These are phyloP conservation scores for Rutidosis leptorrhynchoides DNA, from an alignment of 129 eudicot species.

Conservation along the genomic window DNA sequence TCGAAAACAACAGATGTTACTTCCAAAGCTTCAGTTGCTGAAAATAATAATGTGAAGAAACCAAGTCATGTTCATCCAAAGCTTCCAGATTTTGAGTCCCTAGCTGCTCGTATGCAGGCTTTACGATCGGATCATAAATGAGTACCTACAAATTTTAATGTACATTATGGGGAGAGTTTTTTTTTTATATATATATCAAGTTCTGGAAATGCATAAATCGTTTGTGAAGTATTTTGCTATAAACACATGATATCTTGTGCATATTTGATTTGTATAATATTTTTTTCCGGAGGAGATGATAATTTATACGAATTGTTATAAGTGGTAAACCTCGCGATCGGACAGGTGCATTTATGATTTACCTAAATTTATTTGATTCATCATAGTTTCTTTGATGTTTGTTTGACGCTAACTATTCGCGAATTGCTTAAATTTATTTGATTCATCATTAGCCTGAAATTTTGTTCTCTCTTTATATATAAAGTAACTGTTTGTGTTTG, in stretches of 20 bases:
- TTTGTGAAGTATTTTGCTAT: background rate
- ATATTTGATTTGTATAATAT: conserved; percentile 18
- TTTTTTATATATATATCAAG: background rate
- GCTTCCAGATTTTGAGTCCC: conserved; percentile 72
- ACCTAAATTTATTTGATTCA: background rate
- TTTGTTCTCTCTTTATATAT: background rate
- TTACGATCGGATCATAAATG: conserved; percentile 39
- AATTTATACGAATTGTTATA: conserved; percentile 1
- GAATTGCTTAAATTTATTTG: too few species aligned
- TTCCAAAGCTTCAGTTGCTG: conserved; percentile 25
- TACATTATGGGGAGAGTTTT: background rate
- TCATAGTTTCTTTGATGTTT: background rate
- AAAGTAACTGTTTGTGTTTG: background rate
- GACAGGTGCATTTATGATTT: background rate
- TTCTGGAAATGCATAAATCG: background rate
- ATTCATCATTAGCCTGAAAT: too few species aligned
- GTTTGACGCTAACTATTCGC: background rate
- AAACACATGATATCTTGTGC: background rate
- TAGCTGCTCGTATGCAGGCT: conserved; percentile 59
- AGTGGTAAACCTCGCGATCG: background rate
- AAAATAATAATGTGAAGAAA: conserved; percentile 39
- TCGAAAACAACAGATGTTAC: conserved; percentile 21
- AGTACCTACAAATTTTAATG: conserved; percentile 14
- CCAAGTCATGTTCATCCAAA: conserved; percentile 94
- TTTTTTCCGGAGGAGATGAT: conserved; percentile 2